Base-by-base conservation (phyloP, 345 rosid genomes). In the Clarkia xantiana region DNA sequence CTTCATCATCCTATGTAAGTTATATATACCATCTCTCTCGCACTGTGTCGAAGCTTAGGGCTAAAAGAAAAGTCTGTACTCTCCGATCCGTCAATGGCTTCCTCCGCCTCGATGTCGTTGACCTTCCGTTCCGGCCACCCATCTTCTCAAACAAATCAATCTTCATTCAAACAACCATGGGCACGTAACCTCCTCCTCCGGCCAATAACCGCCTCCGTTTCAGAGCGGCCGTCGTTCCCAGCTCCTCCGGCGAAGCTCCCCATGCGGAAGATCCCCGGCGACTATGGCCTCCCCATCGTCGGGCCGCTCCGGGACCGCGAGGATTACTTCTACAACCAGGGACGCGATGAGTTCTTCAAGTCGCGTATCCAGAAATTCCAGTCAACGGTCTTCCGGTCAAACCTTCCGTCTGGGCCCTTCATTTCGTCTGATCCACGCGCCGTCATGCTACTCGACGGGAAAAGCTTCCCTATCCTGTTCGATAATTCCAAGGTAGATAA, bases 401-500 rank as follows among this genome's bases (percentile, higher is more conserved):
- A 90, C 65, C 77, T 90, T 76, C 96, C 96, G 10, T 94, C 97
- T 0, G 97, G 97, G 1, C 86, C 89, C 11, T 67, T 63, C 57
- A 79, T 91, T 36, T 59, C 94, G 39, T 45, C 71, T 0, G 68
- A 81, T 40, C 81, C 94, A 11, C 72, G 62, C 9, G 96, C 84
- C 45, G 60, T 91, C 22, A 89, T 70, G 49, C 61, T 91, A 43
- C 93, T 91, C 22, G 98, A 91, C 70, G 96, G 82, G 1, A 80
- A 84, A 74, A 86, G 96, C 71, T 91, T 91, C 49, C 93, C 93
- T 0, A 66, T 81, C 47, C 70, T 91, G n/a, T 91, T 86, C 47
- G 96, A 86, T 41, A 68, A 73, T 0, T 59, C 76, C 9, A 86
- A 91, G 65, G 96, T 91, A 11, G 93, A 86, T 50, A 91, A 91